Percentiles rank a stretch among this genome's conserved stretches.
phyloP scores from a whole-genome alignment of 2,329 filamentous ascomycete genomes.

The Decorospora gaudefroyi region DNA sequence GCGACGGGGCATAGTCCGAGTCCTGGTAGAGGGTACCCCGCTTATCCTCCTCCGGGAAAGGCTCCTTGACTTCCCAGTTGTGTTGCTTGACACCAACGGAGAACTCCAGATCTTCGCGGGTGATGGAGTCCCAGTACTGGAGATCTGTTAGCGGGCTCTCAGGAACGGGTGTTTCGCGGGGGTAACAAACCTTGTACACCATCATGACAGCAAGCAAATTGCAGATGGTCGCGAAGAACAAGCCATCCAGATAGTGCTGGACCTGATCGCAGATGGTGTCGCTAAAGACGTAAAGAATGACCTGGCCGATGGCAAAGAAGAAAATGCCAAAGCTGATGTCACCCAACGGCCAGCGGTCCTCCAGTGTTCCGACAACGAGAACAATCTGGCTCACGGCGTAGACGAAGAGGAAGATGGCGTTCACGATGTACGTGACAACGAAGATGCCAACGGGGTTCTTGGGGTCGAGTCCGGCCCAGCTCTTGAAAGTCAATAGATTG shows the following conservation, averaged over 20 bases:
- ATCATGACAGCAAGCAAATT: conserved; percentile 98
- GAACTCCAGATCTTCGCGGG: conserved; percentile 96
- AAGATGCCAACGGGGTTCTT: conserved; percentile 88
- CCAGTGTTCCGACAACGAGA: conserved; percentile 83
- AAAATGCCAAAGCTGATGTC: conserved; percentile 89
- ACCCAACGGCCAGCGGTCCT: conserved; percentile 93
- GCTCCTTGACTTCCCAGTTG: conserved; percentile 98
- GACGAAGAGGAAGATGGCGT: conserved; percentile 81
- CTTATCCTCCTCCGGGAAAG: conserved; percentile 75
- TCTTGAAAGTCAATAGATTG: conserved; percentile 88
- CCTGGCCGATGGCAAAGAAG: conserved; percentile 90
- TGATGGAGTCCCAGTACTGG: conserved; percentile 99
- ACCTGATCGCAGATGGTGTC: conserved; percentile 79
- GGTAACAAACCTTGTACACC: conserved; percentile 85
- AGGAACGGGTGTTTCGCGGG: background rate
- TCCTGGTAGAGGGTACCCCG: conserved; percentile 75
- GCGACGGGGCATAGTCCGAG: conserved; percentile 60
- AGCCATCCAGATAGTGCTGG: conserved; percentile 89
- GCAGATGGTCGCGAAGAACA: conserved; percentile 93
- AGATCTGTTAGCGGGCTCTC: conserved; percentile 20
- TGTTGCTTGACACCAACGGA: conserved; percentile 93
- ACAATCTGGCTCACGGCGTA: conserved; percentile 88
- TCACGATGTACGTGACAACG: conserved; percentile 87
- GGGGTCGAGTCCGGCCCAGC: conserved; percentile 82
- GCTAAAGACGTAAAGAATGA: conserved; percentile 89